Conservation (phyloP, 495 filamentous ascomycete genomes). For the Talaromyces adpressus region DNA sequence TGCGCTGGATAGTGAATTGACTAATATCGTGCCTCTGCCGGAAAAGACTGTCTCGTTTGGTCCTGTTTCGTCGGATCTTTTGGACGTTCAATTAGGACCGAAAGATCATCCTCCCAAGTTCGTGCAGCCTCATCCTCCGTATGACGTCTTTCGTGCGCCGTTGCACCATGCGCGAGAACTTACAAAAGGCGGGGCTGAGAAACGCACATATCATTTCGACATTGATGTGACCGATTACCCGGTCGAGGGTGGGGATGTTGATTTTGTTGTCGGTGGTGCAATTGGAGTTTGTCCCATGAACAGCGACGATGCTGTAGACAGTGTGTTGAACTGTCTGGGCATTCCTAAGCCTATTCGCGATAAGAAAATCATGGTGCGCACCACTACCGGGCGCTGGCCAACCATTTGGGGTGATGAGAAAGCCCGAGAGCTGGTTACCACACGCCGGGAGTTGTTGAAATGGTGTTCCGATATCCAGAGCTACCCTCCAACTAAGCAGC, state of each 20-base stretch:
- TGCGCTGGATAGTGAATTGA: conserved; percentile 59
- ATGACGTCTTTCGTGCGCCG: conserved; percentile 80
- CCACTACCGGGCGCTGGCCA: conserved; percentile 80
- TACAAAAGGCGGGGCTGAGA: conserved; percentile 86
- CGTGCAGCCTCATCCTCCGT: conserved; percentile 92
- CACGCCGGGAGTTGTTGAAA: conserved; percentile 80
- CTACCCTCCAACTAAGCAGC: conserved; percentile 79
- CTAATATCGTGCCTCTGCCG: conserved; percentile 61
- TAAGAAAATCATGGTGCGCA: conserved; percentile 70
- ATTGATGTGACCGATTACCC: conserved; percentile 96
- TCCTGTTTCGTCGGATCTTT: conserved; percentile 29
- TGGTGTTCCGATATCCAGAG: conserved; percentile 96
- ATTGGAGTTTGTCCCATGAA: conserved; percentile 92
- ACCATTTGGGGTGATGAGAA: conserved; percentile 97
- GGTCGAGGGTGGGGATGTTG: conserved; percentile 67
- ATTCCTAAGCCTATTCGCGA: conserved; percentile 73
- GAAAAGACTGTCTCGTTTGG: conserved; percentile 65
- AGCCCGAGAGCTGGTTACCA: conserved; percentile 75
- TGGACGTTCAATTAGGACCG: conserved; percentile 28
- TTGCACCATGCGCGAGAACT: conserved; percentile 78
- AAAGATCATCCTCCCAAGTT: conserved; percentile 69
- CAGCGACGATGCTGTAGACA: conserved; percentile 66
- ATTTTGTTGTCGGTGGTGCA: conserved; percentile 95
- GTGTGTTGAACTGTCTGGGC: conserved; percentile 71
- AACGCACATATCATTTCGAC: conserved; percentile 95